Base-by-base conservation (phyloP, 1,139 yeast species). In the Magnusiomyces suaveolens region DNA sequence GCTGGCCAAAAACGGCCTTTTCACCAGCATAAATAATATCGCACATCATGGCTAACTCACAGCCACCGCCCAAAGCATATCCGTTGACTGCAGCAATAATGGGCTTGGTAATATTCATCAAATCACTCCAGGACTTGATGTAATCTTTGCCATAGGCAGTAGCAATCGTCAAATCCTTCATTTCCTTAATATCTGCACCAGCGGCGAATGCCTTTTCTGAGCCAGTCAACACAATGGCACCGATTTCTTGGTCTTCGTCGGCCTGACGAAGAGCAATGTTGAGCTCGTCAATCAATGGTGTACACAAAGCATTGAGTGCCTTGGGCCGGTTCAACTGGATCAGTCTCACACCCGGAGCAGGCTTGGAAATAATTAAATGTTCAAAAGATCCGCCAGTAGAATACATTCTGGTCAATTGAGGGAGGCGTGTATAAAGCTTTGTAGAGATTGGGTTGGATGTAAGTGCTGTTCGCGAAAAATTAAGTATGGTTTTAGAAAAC, bases 251-350 rank as follows among this genome's bases (percentile, higher is more conserved):
- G 54, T 75, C 75, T 21, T 58, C 52, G 55, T 76, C 77, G 2
- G 77, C 75, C 14, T 63, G 64, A 18, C 51, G 49, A 49, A 77
- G 62, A 3, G 78, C 80, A 14, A 64, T 64, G 61, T 75, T 67
- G 23, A 77, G 63, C 60, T 77, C 81, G 10, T 47, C 54, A 56
- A 76, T 66, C 23, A 77, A 77, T 2, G 71, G 76, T 1, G 79
- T 75, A 63, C 73, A 77, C 62, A 84, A 73, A 10, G 90, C 87
- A 66, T 84, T 84, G 60, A 84, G 76, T 49, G 81, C 82, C 60
- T 74, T 72, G 41, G 90, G 88, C 48, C 85, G 73, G 69, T 84
- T 82, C 56, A 84, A 69, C 26, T 83, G 79, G 60, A 84, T 79
- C 56, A 70, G 69, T 1, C 73, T 64, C 18, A 76, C 80, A 18